phyloP scores from a whole-genome alignment of 805 yeast species.

The Candida awuae region DNA sequence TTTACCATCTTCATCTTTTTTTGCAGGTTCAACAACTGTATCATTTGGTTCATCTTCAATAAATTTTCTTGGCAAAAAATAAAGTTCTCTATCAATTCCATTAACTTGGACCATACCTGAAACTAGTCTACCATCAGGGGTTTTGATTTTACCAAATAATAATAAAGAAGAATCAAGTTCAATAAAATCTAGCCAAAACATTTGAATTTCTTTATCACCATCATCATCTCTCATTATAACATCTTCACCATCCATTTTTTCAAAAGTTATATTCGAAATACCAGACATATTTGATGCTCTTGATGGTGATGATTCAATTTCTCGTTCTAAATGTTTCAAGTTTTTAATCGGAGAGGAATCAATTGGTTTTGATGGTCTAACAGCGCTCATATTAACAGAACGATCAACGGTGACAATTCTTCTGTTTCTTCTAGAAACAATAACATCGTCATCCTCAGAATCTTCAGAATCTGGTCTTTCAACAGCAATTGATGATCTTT shows the following conservation, averaged over 20 bases:
- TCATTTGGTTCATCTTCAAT: conserved; percentile 27
- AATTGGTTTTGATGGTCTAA: conserved; percentile 15
- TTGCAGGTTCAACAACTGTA: conserved; percentile 1
- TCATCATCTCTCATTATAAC: conserved; percentile 23
- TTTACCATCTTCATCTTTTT: conserved; percentile 34
- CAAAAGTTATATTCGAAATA: conserved; percentile 22
- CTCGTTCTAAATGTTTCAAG: background rate
- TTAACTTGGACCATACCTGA: conserved; percentile 73
- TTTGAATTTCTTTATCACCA: conserved; percentile 40
- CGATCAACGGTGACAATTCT: conserved; percentile 35
- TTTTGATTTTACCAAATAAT: conserved; percentile 72
- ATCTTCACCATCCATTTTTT: conserved; percentile 30
- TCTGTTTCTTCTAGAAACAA: conserved; percentile 47
- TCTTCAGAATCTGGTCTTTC: conserved; percentile 18
- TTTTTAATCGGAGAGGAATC: conserved; percentile 23
- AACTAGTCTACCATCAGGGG: conserved; percentile 49
- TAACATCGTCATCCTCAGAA: conserved; percentile 49
- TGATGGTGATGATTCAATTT: conserved; percentile 22
- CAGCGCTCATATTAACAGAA: conserved; percentile 34
- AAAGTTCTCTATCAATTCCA: conserved; percentile 64
- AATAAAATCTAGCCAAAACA: conserved; percentile 87
- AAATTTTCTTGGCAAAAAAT: conserved; percentile 60
- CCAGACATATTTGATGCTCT: conserved; percentile 20
- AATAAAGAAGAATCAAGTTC: conserved; percentile 65
- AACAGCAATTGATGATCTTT: background rate